Evolutionary conservation across 495 filamentous ascomycete genomes (phyloP), one percentile per base, ranked within the genome.

Genomic region (Penicillium egyptiacum): DNA sequence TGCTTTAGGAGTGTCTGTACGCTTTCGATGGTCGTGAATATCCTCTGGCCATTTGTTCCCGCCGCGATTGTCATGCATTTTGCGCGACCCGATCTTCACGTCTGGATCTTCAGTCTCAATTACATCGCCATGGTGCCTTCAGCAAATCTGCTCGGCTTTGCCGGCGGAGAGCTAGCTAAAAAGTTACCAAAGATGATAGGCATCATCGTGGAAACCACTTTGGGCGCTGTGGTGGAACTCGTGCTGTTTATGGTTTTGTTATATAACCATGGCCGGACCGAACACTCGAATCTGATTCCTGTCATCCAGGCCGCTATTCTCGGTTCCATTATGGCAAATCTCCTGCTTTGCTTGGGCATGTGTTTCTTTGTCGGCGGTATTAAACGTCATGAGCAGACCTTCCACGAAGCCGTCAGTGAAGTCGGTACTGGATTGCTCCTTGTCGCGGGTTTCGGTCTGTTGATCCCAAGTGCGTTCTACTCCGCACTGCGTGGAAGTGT

Each of bases 111-210:
- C 71, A 70, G 83, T 37, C 81, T 88, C 59, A 87, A 86, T 49
- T 91, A 90, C 46, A 79, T 90, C 35, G 87, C 86, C 49, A 97
- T 98, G 87, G 81, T 96, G 5, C 92, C 92, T 3, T 86, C 87
- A 30, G 92, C 92, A 44, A 96, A 96, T 61, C 70, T 96, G 48
- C 79, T 96, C 26, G 90, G 90, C 0, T 96, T 96, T 65, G 88
- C 88, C 6, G 88, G 89, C 6, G 85, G 89, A 61, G 88, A 95
- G 67, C 70, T 96, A 57, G 86, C 88, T 1, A 80, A 87, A 58
- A 94, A 94, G 69, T 66, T 95, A 28, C 87, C 87, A 17, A 88
- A 88, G 64, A 88, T 93, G 20, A 59, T 88, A 26, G 91, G 91
- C 54, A 81, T 96, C 17, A 70, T 96, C 47, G 59, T 88, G 10